Conservation (phyloP, 331 rosid genomes). For the Erythrophleum ivorense region DNA sequence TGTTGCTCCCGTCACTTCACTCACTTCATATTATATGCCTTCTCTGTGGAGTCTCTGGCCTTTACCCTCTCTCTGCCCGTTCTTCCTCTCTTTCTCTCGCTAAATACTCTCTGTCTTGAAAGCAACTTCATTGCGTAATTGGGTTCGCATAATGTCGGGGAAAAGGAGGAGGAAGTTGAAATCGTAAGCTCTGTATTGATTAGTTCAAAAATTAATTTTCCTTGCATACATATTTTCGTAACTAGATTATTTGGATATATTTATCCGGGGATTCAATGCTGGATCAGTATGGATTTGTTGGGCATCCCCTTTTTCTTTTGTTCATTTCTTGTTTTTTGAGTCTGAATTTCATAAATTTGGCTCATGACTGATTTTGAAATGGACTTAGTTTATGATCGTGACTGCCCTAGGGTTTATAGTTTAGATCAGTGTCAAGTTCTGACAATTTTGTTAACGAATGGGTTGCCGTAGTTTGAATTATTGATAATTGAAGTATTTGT, state of each 20-base stretch:
- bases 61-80: neutral
- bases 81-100: neutral
- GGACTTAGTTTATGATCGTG: slow-evolving; percentile 12
- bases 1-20: slow-evolving; percentile 24
- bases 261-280: slow-evolving; percentile 9
- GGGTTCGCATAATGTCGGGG: slow-evolving; percentile 42
- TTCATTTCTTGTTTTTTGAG: neutral
- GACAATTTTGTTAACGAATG: neutral
- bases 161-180: slow-evolving; percentile 49
- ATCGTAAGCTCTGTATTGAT: slow-evolving; percentile 40
- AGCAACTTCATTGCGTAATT: slow-evolving; percentile 6
- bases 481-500: neutral
- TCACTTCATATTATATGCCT: slow-evolving; percentile 24
- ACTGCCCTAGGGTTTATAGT: slow-evolving; percentile 44
- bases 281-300: slow-evolving; percentile 38
- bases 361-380: neutral
- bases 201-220: neutral
- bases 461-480: neutral
- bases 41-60: neutral
- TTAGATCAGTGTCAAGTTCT: neutral
- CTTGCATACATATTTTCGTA: neutral
- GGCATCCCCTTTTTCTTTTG: neutral
- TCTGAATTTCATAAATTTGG: slow-evolving; percentile 26
- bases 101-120: neutral
- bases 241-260: neutral